phyloP scores from a whole-genome alignment of 208 protist species.

The Wallacemonas sp. region DNA sequence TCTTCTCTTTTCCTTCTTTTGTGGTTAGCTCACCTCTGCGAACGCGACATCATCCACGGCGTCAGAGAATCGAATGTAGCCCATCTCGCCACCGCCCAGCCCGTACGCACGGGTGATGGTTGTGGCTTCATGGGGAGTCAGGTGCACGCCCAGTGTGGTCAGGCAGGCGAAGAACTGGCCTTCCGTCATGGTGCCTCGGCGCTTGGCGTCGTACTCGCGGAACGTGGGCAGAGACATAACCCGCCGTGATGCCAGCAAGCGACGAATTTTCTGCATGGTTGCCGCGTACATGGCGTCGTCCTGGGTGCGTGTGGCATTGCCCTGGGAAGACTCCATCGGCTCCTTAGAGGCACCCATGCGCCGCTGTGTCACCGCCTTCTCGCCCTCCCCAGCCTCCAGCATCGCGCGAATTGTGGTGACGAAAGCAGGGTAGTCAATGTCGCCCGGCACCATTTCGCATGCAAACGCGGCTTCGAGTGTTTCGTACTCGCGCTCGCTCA shows the following conservation, averaged over 20 bases:
- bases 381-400: constrained; percentile 49
- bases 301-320: constrained; percentile 7
- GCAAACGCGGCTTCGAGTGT: constrained; percentile 65
- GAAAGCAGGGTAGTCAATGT: constrained; percentile 73
- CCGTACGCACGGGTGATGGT: constrained; percentile 45
- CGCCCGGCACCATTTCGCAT: constrained; percentile 16
- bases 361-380: constrained; percentile 46
- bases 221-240: constrained; percentile 59
- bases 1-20: too few species aligned
- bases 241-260: constrained; percentile 50
- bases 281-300: constrained; percentile 24
- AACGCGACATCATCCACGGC: constrained; percentile 51
- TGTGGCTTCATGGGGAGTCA: constrained; percentile 66
- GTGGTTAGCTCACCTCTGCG: constrained; percentile 26
- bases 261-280: constrained; percentile 50
- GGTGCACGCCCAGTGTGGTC: constrained; percentile 57
- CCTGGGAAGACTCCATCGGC: constrained; percentile 3
- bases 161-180: constrained; percentile 87
- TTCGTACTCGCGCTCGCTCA: constrained; percentile 51
- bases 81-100: constrained; percentile 66
- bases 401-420: constrained; percentile 48
- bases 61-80: constrained; percentile 65
- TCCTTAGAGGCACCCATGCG: constrained; percentile 25
- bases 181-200: constrained; percentile 76
- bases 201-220: constrained; percentile 78